Percentiles rank a stretch among this genome's conserved stretches.
Evolutionary conservation across 805 yeast genomes (phyloP).

Genomic region (Candida ponderosae): DNA sequence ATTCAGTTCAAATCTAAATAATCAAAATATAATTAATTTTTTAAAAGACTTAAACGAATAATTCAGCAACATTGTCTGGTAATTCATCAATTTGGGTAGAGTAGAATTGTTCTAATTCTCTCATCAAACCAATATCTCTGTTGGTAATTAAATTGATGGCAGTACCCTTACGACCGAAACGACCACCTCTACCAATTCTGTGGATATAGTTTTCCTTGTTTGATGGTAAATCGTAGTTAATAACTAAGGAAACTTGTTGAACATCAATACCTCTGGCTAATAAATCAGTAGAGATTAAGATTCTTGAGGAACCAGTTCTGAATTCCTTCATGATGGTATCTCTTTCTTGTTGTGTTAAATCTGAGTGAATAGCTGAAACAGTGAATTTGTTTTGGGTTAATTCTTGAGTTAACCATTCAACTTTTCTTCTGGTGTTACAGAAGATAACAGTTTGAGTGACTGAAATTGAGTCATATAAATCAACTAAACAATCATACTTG

Average conservation of each 20-base stretch:
- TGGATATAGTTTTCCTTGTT: conserved; percentile 93
- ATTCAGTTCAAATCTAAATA: no score
- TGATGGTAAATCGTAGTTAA: conserved; percentile 87
- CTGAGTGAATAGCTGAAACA: conserved; percentile 93
- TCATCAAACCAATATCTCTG: conserved; percentile 65
- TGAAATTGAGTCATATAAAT: conserved; percentile 88
- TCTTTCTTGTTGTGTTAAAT: conserved; percentile 89
- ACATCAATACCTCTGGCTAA: conserved; percentile 98
- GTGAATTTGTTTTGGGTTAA: conserved; percentile 78
- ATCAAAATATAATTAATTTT: background rate
- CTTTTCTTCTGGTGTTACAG: conserved; percentile 94
- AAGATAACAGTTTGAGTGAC: conserved; percentile 97
- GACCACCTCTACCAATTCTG: conserved; percentile 97
- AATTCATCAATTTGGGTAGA: conserved; percentile 86
- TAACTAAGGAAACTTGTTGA: conserved; percentile 92
- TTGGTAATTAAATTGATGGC: conserved; percentile 90
- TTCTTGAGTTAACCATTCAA: conserved; percentile 76
- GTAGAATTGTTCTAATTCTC: conserved; percentile 86
- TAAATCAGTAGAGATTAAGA: conserved; percentile 87
- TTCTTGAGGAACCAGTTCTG: conserved; percentile 89
- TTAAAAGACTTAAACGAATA: conserved; percentile 28
- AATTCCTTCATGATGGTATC: conserved; percentile 94
- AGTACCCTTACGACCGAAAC: conserved; percentile 98
- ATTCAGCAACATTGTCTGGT: conserved; percentile 66
- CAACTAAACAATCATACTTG: conserved; percentile 93